These are phyloP conservation scores for Polymyxa betae DNA, from an alignment of 208 protist genomes.

Conservation along the genomic window DNA sequence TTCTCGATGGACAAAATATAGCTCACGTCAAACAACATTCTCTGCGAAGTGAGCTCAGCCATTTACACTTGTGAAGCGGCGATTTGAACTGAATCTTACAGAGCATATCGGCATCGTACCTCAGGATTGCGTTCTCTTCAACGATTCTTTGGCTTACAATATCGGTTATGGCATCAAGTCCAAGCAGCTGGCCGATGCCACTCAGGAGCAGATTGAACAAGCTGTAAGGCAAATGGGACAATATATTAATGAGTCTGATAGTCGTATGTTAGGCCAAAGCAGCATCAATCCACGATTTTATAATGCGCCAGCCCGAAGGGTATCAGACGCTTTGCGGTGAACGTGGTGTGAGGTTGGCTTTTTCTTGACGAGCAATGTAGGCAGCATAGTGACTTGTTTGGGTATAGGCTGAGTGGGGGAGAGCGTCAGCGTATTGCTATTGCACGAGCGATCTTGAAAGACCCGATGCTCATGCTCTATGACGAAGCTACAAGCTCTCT, in stretches of 20 bases:
- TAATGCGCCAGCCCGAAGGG: slow-evolving; percentile 67
- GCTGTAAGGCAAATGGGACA: background rate
- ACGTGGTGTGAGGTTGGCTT: slow-evolving; percentile 55
- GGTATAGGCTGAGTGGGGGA: slow-evolving; percentile 72
- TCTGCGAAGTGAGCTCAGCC: background rate
- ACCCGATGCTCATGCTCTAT: slow-evolving; percentile 61
- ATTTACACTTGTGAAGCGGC: background rate
- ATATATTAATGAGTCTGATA: background rate
- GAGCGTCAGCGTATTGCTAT: slow-evolving; percentile 86
- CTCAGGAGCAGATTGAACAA: background rate
- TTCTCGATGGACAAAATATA: slow-evolving; percentile 58
- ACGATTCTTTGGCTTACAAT: slow-evolving; percentile 69
- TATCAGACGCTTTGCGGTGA: slow-evolving; percentile 70
- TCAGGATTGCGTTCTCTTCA: slow-evolving; percentile 71
- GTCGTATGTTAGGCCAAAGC: background rate
- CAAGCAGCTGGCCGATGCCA: background rate
- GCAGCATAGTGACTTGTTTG: too few species aligned
- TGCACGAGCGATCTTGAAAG: slow-evolving; percentile 76
- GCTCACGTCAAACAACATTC: slow-evolving; percentile 50
- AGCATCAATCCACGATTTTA: slow-evolving; percentile 67
- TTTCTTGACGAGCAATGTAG: too few species aligned
- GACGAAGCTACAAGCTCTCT: slow-evolving; percentile 63
- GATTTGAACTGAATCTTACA: background rate
- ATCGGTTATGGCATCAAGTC: slow-evolving; percentile 67
- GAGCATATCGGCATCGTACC: slow-evolving; percentile 66